These are phyloP conservation scores for Tetrapisispora arboricola DNA, from an alignment of 805 yeast species.

Conservation along the genomic window DNA sequence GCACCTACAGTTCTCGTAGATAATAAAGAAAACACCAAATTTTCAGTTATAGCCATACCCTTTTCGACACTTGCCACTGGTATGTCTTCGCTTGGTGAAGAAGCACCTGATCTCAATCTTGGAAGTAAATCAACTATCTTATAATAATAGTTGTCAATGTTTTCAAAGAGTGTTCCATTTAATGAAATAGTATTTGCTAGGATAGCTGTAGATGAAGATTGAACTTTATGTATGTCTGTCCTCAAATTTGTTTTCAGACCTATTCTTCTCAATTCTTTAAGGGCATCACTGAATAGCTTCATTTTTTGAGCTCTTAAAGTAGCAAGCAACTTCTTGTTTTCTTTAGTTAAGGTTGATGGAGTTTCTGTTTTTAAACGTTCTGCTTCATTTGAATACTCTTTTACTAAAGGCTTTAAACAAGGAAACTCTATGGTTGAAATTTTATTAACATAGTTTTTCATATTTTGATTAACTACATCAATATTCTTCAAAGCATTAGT, in stretches of 20 bases:
- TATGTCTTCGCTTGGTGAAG: constrained; percentile 57
- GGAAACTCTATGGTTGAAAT: constrained; percentile 34
- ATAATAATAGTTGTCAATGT: constrained; percentile 49
- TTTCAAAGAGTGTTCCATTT: constrained; percentile 29
- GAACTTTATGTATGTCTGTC: constrained; percentile 52
- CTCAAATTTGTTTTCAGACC: constrained; percentile 65
- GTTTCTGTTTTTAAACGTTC: constrained; percentile 64
- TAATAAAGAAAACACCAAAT: constrained; percentile 49
- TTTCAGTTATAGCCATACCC: constrained; percentile 69
- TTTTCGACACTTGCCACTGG: constrained; percentile 61
- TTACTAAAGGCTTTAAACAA: constrained; percentile 43
- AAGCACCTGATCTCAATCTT: constrained; percentile 55
- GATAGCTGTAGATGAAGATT: constrained; percentile 52
- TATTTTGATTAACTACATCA: constrained; percentile 40
- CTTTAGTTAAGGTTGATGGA: constrained; percentile 60
- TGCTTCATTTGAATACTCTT: constrained; percentile 45
- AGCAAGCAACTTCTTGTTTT: constrained; percentile 59
- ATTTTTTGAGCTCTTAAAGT: constrained; percentile 74
- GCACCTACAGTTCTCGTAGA: constrained; percentile 41
- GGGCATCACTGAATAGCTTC: constrained; percentile 62
- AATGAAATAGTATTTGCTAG: constrained; percentile 46
- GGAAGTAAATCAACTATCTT: constrained; percentile 73
- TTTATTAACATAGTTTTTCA: constrained; percentile 38
- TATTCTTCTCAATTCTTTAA: constrained; percentile 62
- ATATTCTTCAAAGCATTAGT: constrained; percentile 47